Evolutionary conservation across 306 rosid genomes (phyloP), one percentile per base, ranked within the genome.

Genomic region (Hippophae gyantsensis): DNA sequence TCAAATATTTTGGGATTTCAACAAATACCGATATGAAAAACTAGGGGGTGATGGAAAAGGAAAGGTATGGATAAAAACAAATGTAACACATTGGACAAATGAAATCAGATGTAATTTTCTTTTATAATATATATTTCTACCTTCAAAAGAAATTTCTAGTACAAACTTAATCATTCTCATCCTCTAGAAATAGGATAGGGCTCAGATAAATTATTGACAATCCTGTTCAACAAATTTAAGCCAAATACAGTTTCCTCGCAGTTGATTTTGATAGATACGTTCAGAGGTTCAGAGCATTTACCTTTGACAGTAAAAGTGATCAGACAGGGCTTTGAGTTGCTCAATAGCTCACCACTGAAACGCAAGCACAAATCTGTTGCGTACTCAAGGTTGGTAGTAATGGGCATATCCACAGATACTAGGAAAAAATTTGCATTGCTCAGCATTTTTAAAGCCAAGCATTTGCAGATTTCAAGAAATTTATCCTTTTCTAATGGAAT

Each of bases 241-340:
- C 95, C 95, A 54, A 93, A 93, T 23, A 93, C 99, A 25, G 97
- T 93, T 70, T 93, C 97, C 71, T 86, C 97, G 56, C 97, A 88
- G 76, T 93, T 93, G 72, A 88, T 86, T 68, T 86, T 93, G 55
- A 86, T 71, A 18, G 83, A 76, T 64, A 82, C 61, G 58, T 54
- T 60, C 72, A 93, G 80, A 43, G 95, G 86, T n/a, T 86, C 95
- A 5, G 71, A 73, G 73, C 97, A 93, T 79, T 83, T 93, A 68
- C 99, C 99, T 72, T 86, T 78, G 27, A 86, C 80, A 5, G 81
- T 88, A 50, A 80, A 56, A 48, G 94, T 80, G 63, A 93, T 76
- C 66, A 86, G 82, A 82, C 97, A 88, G 3, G 90, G 94, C 42
- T 58, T 65, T 40, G 94, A 81, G 70, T 81, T 82, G 84, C 94